Evolutionary conservation across 2,329 filamentous ascomycete species (phyloP), one percentile per base, ranked within the genome.

Genomic region (Torrubiella hemipterigena): DNA sequence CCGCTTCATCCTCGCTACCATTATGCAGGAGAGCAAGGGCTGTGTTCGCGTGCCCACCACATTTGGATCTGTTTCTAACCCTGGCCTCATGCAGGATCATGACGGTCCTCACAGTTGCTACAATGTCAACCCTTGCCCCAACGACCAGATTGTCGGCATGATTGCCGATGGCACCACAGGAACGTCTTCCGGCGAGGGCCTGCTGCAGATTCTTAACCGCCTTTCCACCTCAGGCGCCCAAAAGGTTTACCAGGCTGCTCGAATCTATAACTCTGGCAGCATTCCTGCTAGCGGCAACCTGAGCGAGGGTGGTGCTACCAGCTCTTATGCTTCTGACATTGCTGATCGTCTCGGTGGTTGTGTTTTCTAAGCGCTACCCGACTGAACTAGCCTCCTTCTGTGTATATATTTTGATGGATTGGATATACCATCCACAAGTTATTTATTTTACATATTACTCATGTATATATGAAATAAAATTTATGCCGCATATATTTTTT

Each of bases 21-120:
- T 44, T 41, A 30, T 52, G 43, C 35, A 49, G 47, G 17, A 60
- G 38, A 47, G 16, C 18, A 27, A 27, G 18, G 23, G 33, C 18
- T 35, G 33, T 29, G 33, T 35, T n/a, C 33, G 33, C 24, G 29
- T 25, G 4, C 25, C 17, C 5, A 31, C 33, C 18, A 35, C 33
- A n/a, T 14, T 7, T 11, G 8, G 9, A 14, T 11, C 18, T 6
- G 24, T 28, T n/a, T 4, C 5, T 11, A 35, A 35, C 26, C 33
- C 33, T 3, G 33, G 33, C 6, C 24, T 35, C 4, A 35, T 35
- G 33, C 33, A 35, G 25, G 12, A 13, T 12, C 33, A 35, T 13
- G 16, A 21, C 19, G 33, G 33, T 15, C 5, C 18, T 3, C 15
- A 19, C 15, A 11, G 17, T 12, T 35, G 33, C 26, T n/a, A 4